These are phyloP conservation scores for Aspergillus fumigatiaffinis DNA, from an alignment of 2,329 filamentous ascomycete species.

Conservation along the genomic window DNA sequence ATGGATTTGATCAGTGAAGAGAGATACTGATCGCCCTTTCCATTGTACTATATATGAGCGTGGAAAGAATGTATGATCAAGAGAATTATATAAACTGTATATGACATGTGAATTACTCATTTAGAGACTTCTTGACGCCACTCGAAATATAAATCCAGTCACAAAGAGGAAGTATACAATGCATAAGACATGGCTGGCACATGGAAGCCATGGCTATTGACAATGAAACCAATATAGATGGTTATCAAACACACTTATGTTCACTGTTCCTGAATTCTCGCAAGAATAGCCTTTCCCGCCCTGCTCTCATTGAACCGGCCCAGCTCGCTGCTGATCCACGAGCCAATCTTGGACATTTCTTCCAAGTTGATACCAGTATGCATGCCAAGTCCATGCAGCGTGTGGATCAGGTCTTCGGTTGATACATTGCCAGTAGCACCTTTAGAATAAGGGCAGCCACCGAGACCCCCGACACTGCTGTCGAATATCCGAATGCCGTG, in stretches of 20 bases:
- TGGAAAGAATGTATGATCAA: background rate
- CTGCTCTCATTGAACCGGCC: conserved; percentile 51
- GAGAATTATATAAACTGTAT: background rate
- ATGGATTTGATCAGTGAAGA: background rate
- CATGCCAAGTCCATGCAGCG: conserved; percentile 57
- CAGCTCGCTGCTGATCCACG: conserved; percentile 54
- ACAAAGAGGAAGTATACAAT: no score
- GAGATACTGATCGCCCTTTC: background rate
- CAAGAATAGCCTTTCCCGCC: conserved; percentile 51
- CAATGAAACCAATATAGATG: background rate
- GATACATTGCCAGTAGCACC: conserved; percentile 64
- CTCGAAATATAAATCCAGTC: background rate
- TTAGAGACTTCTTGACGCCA: background rate
- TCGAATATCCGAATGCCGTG: conserved; percentile 63
- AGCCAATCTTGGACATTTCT: conserved; percentile 53
- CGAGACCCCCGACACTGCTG: conserved; percentile 59
- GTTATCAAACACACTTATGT: background rate
- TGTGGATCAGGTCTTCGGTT: conserved; percentile 61
- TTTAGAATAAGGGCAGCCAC: conserved; percentile 62
- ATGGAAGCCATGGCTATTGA: background rate
- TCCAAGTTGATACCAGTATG: conserved; percentile 57
- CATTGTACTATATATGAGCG: background rate
- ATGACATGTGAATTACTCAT: background rate
- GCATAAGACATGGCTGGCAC: no score
- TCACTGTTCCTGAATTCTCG: conserved; percentile 27